phyloP scores from a whole-genome alignment of 139 green algal species.

The Dunaliella sp. region DNA sequence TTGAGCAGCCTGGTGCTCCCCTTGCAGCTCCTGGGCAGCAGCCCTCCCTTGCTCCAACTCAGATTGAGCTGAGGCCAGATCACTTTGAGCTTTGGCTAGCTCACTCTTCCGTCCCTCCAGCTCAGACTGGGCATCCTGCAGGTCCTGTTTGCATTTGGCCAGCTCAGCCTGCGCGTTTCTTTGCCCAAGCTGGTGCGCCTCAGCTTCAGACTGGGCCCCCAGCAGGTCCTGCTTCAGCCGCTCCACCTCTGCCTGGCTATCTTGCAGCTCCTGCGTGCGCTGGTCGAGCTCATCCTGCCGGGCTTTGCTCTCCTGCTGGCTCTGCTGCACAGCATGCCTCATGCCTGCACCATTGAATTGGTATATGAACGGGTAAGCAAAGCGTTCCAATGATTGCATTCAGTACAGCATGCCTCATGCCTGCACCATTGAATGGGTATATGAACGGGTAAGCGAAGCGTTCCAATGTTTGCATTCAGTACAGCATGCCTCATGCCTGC shows the following conservation, averaged over 20 bases:
- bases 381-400: no score
- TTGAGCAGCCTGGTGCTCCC: neutral
- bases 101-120: neutral
- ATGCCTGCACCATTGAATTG: no score
- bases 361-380: no score
- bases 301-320: neutral
- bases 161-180: no score
- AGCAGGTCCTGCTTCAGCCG: neutral
- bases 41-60: neutral
- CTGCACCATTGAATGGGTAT: no score
- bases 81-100: no score
- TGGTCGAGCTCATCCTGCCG: neutral
- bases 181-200: neutral
- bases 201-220: neutral
- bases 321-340: neutral
- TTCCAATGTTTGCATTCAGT: no score
- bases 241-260: no score
- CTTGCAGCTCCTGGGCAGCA: neutral
- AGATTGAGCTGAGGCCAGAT: neutral
- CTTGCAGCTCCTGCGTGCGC: no score
- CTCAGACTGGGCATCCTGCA: neutral
- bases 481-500: neutral
- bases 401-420: neutral
- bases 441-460: no score
- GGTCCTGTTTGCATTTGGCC: no score